phyloP scores from a whole-genome alignment of 495 filamentous ascomycete species.

The Antarctomyces pellizariae region DNA sequence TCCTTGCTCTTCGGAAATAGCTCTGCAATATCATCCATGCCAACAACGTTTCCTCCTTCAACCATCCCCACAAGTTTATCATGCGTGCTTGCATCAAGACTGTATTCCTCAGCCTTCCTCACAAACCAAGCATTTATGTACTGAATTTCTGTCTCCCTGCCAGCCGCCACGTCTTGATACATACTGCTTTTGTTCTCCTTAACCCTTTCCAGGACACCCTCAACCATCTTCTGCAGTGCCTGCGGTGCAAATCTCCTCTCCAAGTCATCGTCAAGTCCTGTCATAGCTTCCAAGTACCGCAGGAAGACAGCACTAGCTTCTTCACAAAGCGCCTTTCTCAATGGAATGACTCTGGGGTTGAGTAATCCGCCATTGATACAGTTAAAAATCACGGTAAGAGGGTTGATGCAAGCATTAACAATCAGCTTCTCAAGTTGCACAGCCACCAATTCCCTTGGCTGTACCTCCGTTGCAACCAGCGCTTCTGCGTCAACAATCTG shows the following conservation, averaged over 20 bases:
- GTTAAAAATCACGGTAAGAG: constrained; percentile 48
- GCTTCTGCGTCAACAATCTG: constrained; percentile 11
- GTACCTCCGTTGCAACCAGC: constrained; percentile 20
- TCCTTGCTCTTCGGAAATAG: too few species aligned
- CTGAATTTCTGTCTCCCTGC: constrained; percentile 49
- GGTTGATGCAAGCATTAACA: constrained; percentile 60
- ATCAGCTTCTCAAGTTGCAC: constrained; percentile 57
- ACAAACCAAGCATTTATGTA: constrained; percentile 76
- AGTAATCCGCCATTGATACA: constrained; percentile 55
- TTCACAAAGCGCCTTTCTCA: constrained; percentile 36
- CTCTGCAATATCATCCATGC: constrained; percentile 2
- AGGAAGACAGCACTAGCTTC: constrained; percentile 41
- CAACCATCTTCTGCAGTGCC: constrained; percentile 28
- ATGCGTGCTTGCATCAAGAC: constrained; percentile 43
- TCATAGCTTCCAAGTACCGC: constrained; percentile 17
- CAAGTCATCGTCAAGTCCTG: not conserved
- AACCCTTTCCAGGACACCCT: constrained; percentile 35
- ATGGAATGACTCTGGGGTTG: constrained; percentile 27
- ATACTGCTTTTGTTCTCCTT: constrained; percentile 51
- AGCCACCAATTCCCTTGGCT: constrained; percentile 25
- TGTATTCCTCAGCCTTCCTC: constrained; percentile 34
- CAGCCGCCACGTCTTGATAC: constrained; percentile 46
- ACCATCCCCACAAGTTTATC: constrained; percentile 18
- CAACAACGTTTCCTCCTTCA: constrained; percentile 12
- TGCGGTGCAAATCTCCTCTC: constrained; percentile 29